Base-by-base conservation (phyloP, 139 green algal species). In the Chlamydomonas eustigma region DNA sequence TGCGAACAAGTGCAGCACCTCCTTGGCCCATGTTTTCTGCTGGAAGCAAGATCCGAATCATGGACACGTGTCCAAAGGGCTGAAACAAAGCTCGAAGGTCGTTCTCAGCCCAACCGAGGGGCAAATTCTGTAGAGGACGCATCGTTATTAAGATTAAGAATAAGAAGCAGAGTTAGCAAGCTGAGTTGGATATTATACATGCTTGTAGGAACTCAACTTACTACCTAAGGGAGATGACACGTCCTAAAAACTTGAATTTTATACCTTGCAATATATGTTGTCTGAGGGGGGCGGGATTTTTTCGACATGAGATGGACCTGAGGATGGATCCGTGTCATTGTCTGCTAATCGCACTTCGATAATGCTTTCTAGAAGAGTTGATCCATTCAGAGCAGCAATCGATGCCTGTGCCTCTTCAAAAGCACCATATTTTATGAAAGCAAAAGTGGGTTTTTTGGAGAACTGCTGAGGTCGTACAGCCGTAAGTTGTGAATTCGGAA, bases 291-390 rank as follows among this genome's bases (percentile, higher is more conserved):
- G 74, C 4, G 74, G 74, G 3, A 31, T 39, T 2, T n/a, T n/a
- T n/a, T n/a, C 74, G 63, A 37, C 73, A 52, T 33, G 73, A 30
- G 8, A 33, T 28, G 28, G 65, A 73, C n/a, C 33, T 32, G 3
- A 50, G 39, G 1, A 39, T 50, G n/a, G n/a, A 31, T 39, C 63
- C 38, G 65, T 64, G 66, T 79, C 74, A 44, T 51, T 38, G 63
- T 74, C 74, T 22, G 74, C 74, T 37, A 73, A 73, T 28, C 64
- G 50, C 4, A 79, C 74, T 50, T 79, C 74, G 31, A 79, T 39
- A 22, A 73, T 39, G 64, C 39, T 65, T 3, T 39, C 74, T n/a
- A 39, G 39, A 64, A 79, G 36, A 2, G 18, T 44, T 4, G 37
- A 25, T 2, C 63, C 63, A 30, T 79, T 65, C 25, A 79, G 37